A percentile compares a stretch with the other conserved stretches of the same genome.
These are phyloP conservation scores for Cladophialophora carrionii DNA, from an alignment of 2,329 filamentous ascomycete species.

Conservation along the genomic window DNA sequence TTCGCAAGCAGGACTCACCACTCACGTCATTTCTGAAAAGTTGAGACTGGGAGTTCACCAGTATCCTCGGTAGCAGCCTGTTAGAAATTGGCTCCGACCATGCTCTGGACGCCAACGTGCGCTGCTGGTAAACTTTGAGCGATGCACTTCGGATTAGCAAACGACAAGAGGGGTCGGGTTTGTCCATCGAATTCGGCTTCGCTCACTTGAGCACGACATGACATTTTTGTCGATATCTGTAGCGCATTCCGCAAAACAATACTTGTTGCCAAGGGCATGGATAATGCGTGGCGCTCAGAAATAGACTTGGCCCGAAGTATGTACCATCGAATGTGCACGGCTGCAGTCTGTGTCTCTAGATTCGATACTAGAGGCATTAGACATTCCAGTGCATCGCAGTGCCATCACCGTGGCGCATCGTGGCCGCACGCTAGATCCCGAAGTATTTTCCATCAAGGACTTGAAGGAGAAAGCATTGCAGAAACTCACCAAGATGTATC, in stretches of 20 bases:
- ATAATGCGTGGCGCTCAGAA: not conserved
- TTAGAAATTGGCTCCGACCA: no score
- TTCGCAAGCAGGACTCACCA: no score
- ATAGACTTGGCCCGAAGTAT: not conserved
- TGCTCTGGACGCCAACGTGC: no score
- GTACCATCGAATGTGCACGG: not conserved
- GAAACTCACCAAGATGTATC: slow-evolving; percentile 28
- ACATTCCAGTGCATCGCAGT: not conserved
- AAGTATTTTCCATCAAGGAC: slow-evolving; percentile 37
- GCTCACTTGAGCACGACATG: not conserved
- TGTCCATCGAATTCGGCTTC: slow-evolving; percentile 1
- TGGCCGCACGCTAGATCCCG: slow-evolving; percentile 41
- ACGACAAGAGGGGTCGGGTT: not conserved
- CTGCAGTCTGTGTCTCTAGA: not conserved
- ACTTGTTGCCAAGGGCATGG: not conserved
- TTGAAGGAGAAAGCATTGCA: slow-evolving; percentile 29
- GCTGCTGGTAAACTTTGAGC: no score
- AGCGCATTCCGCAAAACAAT: not conserved
- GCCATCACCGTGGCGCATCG: slow-evolving; percentile 42
- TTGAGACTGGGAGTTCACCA: no score
- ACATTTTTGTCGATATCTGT: not conserved
- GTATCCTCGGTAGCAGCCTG: no score
- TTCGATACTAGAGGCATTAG: not conserved
- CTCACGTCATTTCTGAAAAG: no score
- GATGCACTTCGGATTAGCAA: no score